These are phyloP conservation scores for Clitocybe nebularis DNA, from an alignment of 1,284 basidiomycete genomes.

Conservation along the genomic window DNA sequence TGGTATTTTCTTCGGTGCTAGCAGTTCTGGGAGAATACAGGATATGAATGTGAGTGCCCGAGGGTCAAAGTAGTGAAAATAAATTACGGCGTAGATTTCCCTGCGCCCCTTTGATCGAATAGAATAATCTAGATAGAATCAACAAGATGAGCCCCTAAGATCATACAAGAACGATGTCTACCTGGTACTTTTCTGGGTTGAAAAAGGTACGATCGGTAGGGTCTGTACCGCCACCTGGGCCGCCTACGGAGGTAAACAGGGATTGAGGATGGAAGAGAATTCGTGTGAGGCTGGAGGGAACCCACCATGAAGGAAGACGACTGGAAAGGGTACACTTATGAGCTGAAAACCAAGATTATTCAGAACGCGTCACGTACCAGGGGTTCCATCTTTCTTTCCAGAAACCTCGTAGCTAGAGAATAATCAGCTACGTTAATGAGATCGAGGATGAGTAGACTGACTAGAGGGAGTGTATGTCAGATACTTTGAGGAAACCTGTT, in stretches of 20 bases:
- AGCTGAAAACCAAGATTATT: neutral
- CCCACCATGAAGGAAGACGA: slow-evolving; percentile 79
- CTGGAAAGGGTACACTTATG: slow-evolving; percentile 30
- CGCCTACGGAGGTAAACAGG: slow-evolving; percentile 37
- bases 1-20: slow-evolving; percentile 84
- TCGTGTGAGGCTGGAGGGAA: slow-evolving; percentile 4
- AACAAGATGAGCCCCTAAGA: too few relatives aligned
- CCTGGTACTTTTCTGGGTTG: slow-evolving; percentile 82
- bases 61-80: too few relatives aligned
- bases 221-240: slow-evolving; percentile 73
- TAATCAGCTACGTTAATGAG: neutral
- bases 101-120: slow-evolving; percentile 84
- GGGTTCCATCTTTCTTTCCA: slow-evolving; percentile 72
- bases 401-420: slow-evolving; percentile 69
- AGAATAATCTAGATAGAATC: slow-evolving; percentile 71
- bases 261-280: slow-evolving; percentile 1
- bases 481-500: slow-evolving; percentile 67
- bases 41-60: neutral
- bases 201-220: slow-evolving; percentile 73
- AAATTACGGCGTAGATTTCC: slow-evolving; percentile 76
- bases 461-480: slow-evolving; percentile 76
- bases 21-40: slow-evolving; percentile 47
- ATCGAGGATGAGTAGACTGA: slow-evolving; percentile 34
- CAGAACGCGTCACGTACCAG: slow-evolving; percentile 50
- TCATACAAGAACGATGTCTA: slow-evolving; percentile 27